A percentile compares a stretch with the other conserved stretches of the same genome.
phyloP scores from a whole-genome alignment of 495 filamentous ascomycete genomes.

The Annulohypoxylon maeteangense region DNA sequence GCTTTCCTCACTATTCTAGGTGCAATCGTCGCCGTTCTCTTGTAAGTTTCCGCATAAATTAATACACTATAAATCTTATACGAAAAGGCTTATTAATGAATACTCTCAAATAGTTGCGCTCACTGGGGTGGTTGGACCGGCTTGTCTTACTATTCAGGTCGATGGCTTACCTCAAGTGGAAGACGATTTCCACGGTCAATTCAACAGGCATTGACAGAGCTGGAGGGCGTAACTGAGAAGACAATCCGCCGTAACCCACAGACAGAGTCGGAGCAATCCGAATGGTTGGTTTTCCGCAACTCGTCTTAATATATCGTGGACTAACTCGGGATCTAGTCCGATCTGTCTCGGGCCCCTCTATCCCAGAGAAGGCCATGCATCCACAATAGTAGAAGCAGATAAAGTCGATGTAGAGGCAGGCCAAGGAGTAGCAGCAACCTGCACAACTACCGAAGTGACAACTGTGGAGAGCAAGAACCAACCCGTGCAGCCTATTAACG shows the following conservation, averaged over 20 bases:
- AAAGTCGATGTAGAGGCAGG: conserved; percentile 29
- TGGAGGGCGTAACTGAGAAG: conserved; percentile 34
- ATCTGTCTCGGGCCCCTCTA: conserved; percentile 37
- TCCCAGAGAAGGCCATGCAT: conserved; percentile 4
- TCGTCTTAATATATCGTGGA: neutral
- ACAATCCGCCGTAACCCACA: conserved; percentile 9
- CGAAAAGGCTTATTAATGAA: conserved; percentile 1
- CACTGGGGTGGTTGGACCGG: conserved; percentile 9
- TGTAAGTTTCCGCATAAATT: conserved; percentile 17
- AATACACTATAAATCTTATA: neutral
- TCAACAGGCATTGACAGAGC: conserved; percentile 27
- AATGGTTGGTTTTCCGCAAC: conserved; percentile 22
- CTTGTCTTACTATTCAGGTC: neutral
- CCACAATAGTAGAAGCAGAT: neutral
- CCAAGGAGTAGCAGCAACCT: conserved; percentile 4
- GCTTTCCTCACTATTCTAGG: conserved; percentile 2
- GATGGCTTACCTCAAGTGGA: neutral
- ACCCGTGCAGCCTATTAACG: conserved; percentile 19
- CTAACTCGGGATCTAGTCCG: conserved; percentile 1
- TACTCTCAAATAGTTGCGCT: conserved; percentile 3
- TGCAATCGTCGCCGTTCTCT: neutral
- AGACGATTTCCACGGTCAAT: conserved; percentile 21
- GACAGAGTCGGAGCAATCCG: conserved; percentile 25
- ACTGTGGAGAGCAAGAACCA: neutral
- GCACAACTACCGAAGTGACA: neutral